These are phyloP conservation scores for Neopestalotiopsis rosae DNA, from an alignment of 2,329 filamentous ascomycete genomes.

Conservation along the genomic window DNA sequence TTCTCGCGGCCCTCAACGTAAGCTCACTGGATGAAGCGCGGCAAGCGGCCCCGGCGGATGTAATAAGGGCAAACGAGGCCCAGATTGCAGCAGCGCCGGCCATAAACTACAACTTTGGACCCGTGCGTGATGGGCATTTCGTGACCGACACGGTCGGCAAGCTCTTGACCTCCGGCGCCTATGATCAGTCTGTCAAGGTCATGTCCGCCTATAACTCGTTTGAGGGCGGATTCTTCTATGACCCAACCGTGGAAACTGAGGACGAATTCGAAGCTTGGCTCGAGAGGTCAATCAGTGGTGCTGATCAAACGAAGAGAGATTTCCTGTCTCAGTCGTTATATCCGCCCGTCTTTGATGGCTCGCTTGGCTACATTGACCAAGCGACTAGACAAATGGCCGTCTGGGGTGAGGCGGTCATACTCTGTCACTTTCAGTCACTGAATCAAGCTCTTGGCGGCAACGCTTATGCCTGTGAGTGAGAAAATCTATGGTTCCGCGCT, in stretches of 20 bases:
- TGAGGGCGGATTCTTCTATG: conserved; percentile 6
- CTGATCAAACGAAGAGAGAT: background rate
- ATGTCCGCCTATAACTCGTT: background rate
- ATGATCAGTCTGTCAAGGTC: background rate
- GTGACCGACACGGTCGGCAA: background rate
- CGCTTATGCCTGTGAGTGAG: background rate
- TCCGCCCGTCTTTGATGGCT: conserved; percentile 2
- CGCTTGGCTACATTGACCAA: conserved; percentile 6
- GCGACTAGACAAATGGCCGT: conserved; percentile 4
- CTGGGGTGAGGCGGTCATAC: conserved; percentile 1
- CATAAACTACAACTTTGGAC: background rate
- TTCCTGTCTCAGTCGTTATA: background rate
- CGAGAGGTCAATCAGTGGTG: background rate
- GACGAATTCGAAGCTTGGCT: background rate
- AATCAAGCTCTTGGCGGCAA: background rate
- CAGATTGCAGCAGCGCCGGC: background rate
- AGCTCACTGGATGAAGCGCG: background rate
- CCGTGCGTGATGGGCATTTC: background rate
- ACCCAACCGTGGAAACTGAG: background rate
- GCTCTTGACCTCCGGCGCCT: background rate
- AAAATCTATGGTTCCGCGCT: too few relatives aligned
- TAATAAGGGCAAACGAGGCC: background rate
- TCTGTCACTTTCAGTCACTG: background rate
- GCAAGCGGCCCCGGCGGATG: background rate
- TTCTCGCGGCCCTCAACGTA: background rate